These are phyloP conservation scores for Parsonsia alboflavescens DNA, from an alignment of 257 asterid species.

Conservation along the genomic window DNA sequence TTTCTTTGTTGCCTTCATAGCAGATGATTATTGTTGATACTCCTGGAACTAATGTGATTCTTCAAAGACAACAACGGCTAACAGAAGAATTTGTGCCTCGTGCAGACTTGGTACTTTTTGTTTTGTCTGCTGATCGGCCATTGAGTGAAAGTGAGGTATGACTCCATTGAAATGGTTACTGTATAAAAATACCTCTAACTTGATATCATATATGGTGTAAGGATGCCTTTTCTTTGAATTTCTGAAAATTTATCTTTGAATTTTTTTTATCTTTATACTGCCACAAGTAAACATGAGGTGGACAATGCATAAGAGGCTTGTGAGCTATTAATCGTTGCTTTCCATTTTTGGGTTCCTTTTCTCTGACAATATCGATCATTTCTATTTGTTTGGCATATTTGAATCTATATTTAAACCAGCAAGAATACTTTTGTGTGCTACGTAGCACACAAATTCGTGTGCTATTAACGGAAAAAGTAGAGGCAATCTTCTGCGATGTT, in stretches of 20 bases:
- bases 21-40: conserved; percentile 98
- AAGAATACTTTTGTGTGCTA: too few relatives aligned
- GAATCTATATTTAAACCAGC: too few relatives aligned
- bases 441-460: too few relatives aligned
- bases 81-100: conserved; percentile 99
- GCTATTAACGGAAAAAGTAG: too few relatives aligned
- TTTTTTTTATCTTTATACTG: neutral
- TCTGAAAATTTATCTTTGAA: neutral
- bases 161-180: conserved; percentile 4
- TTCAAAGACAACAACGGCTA: conserved; percentile 94
- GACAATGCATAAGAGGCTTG: neutral
- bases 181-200: neutral
- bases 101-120: conserved; percentile 89
- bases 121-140: conserved; percentile 96
- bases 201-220: neutral
- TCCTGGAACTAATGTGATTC: conserved; percentile 99
- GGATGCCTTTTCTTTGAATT: neutral
- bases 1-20: conserved; percentile 23
- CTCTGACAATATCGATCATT: neutral
- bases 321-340: neutral
- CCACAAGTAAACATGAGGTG: neutral
- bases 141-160: conserved; percentile 98
- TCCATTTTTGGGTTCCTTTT: neutral
- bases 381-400: neutral
- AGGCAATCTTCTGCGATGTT: too few relatives aligned